These are phyloP conservation scores for Crucihimalaya himalaica DNA, from an alignment of 345 rosid genomes.

Conservation along the genomic window DNA sequence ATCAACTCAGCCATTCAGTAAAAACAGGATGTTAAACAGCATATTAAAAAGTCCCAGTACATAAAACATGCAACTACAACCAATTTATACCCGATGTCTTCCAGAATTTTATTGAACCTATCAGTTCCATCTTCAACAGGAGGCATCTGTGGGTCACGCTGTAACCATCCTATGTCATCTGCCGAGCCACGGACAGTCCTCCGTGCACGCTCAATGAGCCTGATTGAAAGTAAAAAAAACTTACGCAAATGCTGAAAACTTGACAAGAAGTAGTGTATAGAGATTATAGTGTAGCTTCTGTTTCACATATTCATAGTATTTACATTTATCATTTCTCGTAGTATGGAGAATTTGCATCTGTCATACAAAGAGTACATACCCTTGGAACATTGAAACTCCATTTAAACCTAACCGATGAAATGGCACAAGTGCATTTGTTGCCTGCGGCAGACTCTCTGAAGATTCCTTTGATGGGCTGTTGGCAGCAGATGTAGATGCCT, in stretches of 20 bases:
- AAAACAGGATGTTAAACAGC: constrained; percentile 27
- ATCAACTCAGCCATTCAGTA: constrained; percentile 33
- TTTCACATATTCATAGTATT: constrained; percentile 7
- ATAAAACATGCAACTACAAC: constrained; percentile 30
- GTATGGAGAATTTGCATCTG: constrained; percentile 10
- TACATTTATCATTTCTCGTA: constrained; percentile 4
- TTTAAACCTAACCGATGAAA: constrained; percentile 46
- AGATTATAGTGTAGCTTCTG: constrained; percentile 8
- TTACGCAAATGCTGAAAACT: constrained; percentile 8
- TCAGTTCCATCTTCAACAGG: constrained; percentile 91
- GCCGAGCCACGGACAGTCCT: constrained; percentile 97
- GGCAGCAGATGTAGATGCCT: constrained; percentile 51
- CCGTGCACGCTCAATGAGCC: constrained; percentile 86
- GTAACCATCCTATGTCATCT: constrained; percentile 96
- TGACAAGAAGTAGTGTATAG: background rate
- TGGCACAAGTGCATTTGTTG: constrained; percentile 47
- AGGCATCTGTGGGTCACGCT: constrained; percentile 69
- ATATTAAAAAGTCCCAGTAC: background rate
- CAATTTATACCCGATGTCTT: constrained; percentile 66
- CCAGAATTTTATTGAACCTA: constrained; percentile 67
- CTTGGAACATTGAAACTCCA: constrained; percentile 79
- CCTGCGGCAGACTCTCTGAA: constrained; percentile 45
- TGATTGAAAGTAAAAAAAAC: constrained; percentile 28
- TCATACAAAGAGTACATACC: constrained; percentile 50
- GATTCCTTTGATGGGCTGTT: constrained; percentile 42